Evolutionary conservation across 2,329 filamentous ascomycete species (phyloP), one percentile per base, ranked within the genome.

Genomic region (Diplodia sapinea): DNA sequence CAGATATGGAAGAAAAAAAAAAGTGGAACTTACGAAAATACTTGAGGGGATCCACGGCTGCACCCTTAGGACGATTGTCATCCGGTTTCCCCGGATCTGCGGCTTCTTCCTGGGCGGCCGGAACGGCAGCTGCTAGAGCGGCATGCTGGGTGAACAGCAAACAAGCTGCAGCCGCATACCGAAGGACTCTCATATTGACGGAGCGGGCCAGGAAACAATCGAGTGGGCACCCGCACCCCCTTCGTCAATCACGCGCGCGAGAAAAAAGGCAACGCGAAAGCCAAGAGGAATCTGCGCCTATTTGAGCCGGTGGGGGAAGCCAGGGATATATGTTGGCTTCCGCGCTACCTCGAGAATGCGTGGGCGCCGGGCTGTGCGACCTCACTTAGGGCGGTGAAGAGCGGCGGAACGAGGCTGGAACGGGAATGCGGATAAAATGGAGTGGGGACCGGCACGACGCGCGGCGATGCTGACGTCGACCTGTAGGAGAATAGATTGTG

Each of bases 21-120:
- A 55, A n/a, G 36, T 62, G 55, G 20, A 47, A 61, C 65, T 29
- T 55, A 67, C 65, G 65, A 55, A 67, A 67, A 43, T 67, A 67
- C 29, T 67, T 67, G 33, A 36, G 26, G n/a, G 50, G 49, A 54
- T 65, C 62, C 50, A 49, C 9, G 20, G 9, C 62, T 51, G 62
- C 17, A 4, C 43, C 47, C 9, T 50, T 20, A 8, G 57, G 40
- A 8, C 15, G 50, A 47, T 65, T 50, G 23, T 47, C 62, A 11
- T 17, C 33, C n/a, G 26, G n/a, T 4, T 65, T 38, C 50, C 36
- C 51, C 62, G 62, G 59, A 63, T 63, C 59, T 17, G n/a, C 59
- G 29, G 9, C 17, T n/a, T 38, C 13, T 38, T 63, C 59, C 47
- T 63, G 29, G n/a, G 29, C 59, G 29, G 29, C 12, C 31, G 59